These are phyloP conservation scores for Monilinia fructigena DNA, from an alignment of 2,329 filamentous ascomycete species.

Conservation along the genomic window DNA sequence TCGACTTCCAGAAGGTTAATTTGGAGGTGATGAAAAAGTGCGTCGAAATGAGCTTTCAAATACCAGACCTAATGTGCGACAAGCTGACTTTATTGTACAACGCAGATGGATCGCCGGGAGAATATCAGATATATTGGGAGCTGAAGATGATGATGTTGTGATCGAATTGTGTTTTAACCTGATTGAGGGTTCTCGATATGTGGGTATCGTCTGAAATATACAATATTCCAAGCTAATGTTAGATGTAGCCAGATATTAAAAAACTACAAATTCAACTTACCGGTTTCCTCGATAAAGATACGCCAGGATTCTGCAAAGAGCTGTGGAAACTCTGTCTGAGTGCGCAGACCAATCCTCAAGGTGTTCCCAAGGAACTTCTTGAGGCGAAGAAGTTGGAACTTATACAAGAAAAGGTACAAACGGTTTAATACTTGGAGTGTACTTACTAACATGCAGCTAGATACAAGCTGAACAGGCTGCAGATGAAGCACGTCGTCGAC, in stretches of 20 bases:
- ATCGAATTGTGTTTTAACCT: slow-evolving; percentile 76
- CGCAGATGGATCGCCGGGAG: slow-evolving; percentile 87
- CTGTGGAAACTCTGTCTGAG: slow-evolving; percentile 90
- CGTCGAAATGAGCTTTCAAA: slow-evolving; percentile 40
- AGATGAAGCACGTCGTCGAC: slow-evolving; percentile 68
- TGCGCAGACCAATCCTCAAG: slow-evolving; percentile 82
- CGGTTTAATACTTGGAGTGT: background rate
- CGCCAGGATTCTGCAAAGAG: slow-evolving; percentile 84
- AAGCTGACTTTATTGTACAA: slow-evolving; percentile 27
- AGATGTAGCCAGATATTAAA: slow-evolving; percentile 84
- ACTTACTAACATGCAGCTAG: slow-evolving; percentile 46
- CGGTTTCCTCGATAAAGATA: slow-evolving; percentile 93
- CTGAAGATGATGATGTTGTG: slow-evolving; percentile 94
- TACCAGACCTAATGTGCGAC: slow-evolving; percentile 19
- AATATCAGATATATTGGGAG: slow-evolving; percentile 84
- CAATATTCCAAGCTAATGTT: slow-evolving; percentile 35
- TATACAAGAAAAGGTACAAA: slow-evolving; percentile 82
- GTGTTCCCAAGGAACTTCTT: slow-evolving; percentile 88
- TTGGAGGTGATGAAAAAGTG: slow-evolving; percentile 97
- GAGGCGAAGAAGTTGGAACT: slow-evolving; percentile 96
- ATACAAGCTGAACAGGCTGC: slow-evolving; percentile 79
- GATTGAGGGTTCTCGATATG: slow-evolving; percentile 72
- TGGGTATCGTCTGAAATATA: slow-evolving; percentile 48
- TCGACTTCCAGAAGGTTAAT: slow-evolving; percentile 97
- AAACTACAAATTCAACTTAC: slow-evolving; percentile 90